Base-by-base conservation (phyloP, 2,329 filamentous ascomycete genomes). In the Parafenestella ontariensis region DNA sequence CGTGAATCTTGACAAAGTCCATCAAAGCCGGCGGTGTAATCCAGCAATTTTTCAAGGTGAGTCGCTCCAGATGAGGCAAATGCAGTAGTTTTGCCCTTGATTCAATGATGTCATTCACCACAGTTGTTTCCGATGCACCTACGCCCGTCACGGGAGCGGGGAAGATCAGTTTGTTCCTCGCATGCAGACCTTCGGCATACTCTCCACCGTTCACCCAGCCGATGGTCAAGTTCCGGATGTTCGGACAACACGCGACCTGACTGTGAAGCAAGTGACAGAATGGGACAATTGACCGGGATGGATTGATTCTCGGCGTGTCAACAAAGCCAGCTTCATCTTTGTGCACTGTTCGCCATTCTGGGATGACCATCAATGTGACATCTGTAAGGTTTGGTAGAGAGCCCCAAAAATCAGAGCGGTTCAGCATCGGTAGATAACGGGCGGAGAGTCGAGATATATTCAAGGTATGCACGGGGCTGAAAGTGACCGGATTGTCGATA, bases 31-130 rank as follows among this genome's bases (percentile, higher is more conserved):
- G 77, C 0, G 88, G 87, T 2, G 83, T 82, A 11, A 86, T 77
- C 87, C 88, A 91, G 73, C 88, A 90, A 63, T 91, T 91, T 61
- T 85, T 85, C 8, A 91, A 76, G 0, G 83, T 87, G 2, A 91
- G 71, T 45, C 85, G 77, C 55, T 84, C 78, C 21, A 90, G 71
- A 62, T 84, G 72, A 3, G 83, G 84, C 40, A 91, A 79, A 1
- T 71, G 69, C n/a, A 87, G 68, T 5, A 87, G 53, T 24, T 75
- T 39, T 23, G 49, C 33, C 15, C 31, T 68, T 21, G 70, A 15
- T 23, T 36, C 43, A 37, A 50, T 45, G 13, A 45, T 29, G 28
- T 63, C 56, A 18, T 59, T 56, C 15, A 56, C 49, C 13, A 61
- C 44, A 5, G 59, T 46, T 36, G 54, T 51, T 15, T 59, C 46